Percentiles rank a stretch among this genome's conserved stretches.
Evolutionary conservation across 2,329 filamentous ascomycete species (phyloP).

Genomic region (Capronia americana): DNA sequence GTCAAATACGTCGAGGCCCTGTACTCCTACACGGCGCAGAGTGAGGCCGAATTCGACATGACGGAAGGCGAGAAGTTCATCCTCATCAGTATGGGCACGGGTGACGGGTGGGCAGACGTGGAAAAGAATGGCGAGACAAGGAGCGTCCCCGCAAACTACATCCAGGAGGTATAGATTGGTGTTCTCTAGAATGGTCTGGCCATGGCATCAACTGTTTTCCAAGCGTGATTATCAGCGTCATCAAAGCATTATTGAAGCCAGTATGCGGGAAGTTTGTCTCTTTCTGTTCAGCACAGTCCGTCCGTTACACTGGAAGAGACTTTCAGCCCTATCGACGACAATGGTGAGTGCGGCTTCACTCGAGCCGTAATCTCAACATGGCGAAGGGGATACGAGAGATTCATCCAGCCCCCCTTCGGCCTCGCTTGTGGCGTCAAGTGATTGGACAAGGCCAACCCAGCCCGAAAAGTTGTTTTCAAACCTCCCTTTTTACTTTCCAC

Average conservation of each 20-base stretch:
- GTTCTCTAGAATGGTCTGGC: background rate
- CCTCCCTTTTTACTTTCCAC: background rate
- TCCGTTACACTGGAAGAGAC: background rate
- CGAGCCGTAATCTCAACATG: background rate
- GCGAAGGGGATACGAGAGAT: slow-evolving; percentile 2
- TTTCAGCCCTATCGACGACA: slow-evolving; percentile 1
- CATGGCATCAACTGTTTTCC: background rate
- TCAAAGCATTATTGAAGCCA: slow-evolving; percentile 1
- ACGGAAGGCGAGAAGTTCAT: slow-evolving; percentile 89
- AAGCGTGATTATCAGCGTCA: background rate
- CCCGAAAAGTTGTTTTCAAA: slow-evolving; percentile 1
- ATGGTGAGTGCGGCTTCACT: background rate
- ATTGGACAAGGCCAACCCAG: background rate
- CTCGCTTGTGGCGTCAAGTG: background rate
- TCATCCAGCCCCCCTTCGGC: background rate
- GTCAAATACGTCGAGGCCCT: slow-evolving; percentile 90
- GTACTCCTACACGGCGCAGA: slow-evolving; percentile 88
- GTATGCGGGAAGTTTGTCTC: background rate
- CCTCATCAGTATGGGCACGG: slow-evolving; percentile 82
- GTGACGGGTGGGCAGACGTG: slow-evolving; percentile 96
- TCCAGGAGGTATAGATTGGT: slow-evolving; percentile 67
- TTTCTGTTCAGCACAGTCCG: background rate
- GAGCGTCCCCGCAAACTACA: slow-evolving; percentile 93
- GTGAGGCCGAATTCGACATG: slow-evolving; percentile 89
- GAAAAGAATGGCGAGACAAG: slow-evolving; percentile 80